These are phyloP conservation scores for Onygena corvina DNA, from an alignment of 2,329 filamentous ascomycete species.

Conservation along the genomic window DNA sequence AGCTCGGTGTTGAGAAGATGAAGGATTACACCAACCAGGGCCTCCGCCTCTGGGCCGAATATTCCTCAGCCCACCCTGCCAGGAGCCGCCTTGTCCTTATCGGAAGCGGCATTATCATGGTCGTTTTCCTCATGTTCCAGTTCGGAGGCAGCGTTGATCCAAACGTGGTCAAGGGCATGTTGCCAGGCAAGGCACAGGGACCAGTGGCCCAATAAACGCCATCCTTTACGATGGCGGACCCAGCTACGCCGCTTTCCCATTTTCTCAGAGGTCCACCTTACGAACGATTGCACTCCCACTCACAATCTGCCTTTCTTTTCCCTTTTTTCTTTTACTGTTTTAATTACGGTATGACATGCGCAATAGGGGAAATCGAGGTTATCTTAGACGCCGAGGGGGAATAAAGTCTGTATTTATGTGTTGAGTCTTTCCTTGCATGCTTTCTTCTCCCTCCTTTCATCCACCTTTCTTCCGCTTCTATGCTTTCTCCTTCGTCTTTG, in stretches of 20 bases:
- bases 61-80: conserved; percentile 63
- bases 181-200: conserved; percentile 6
- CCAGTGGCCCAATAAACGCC: not conserved
- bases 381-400: not conserved
- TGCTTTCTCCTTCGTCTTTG: not conserved
- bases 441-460: not conserved
- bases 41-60: conserved; percentile 71
- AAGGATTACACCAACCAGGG: conserved; percentile 65
- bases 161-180: conserved; percentile 11
- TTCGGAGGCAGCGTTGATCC: conserved; percentile 13
- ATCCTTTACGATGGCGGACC: too few relatives aligned
- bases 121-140: conserved; percentile 13
- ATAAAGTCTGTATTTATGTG: not conserved
- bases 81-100: conserved; percentile 63
- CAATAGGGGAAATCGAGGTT: not conserved
- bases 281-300: not conserved
- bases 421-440: not conserved
- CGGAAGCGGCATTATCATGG: conserved; percentile 3
- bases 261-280: not conserved
- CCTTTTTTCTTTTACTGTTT: not conserved
- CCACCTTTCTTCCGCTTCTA: not conserved
- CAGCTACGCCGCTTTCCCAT: too few relatives aligned
- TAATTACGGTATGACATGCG: conserved; percentile 3
- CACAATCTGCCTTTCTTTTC: too few relatives aligned
- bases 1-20: conserved; percentile 63